These are phyloP conservation scores for Neltuma alba DNA, from an alignment of 306 rosid genomes.

Conservation along the genomic window DNA sequence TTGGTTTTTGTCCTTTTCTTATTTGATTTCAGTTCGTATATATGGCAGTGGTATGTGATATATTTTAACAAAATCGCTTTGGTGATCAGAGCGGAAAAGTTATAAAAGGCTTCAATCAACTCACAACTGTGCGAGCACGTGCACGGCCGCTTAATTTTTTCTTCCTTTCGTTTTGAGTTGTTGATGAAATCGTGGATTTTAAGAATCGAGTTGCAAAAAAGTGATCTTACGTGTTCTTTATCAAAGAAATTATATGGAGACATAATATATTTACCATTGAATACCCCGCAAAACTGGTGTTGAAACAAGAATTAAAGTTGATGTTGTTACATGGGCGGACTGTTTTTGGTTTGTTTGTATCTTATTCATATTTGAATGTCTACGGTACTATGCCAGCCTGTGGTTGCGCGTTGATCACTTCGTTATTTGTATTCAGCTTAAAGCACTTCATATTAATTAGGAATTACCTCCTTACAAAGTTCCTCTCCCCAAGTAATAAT, in stretches of 20 bases:
- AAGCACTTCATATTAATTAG: background rate
- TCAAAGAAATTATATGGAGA: background rate
- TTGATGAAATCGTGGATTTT: conserved; percentile 3
- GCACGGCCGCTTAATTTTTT: background rate
- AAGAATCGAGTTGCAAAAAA: conserved; percentile 5
- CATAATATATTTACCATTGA: background rate
- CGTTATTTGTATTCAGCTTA: background rate
- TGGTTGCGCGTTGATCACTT: background rate
- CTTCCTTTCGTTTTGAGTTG: background rate
- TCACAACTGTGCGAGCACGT: background rate
- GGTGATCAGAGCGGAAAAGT: background rate
- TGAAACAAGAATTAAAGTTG: conserved; percentile 13
- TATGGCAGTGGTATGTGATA: background rate
- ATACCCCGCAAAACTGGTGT: background rate
- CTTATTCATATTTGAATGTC: background rate
- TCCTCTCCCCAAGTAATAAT: background rate
- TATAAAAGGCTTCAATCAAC: background rate
- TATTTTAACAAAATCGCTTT: background rate
- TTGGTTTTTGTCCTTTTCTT: background rate
- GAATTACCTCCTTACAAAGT: background rate
- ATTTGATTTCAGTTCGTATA: conserved; percentile 9
- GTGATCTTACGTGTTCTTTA: background rate
- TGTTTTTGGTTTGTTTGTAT: conserved; percentile 12
- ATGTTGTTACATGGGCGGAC: background rate
- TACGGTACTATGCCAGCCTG: background rate